These are phyloP conservation scores for Paecilomyces fulvus DNA, from an alignment of 2,329 filamentous ascomycete species.

Conservation along the genomic window DNA sequence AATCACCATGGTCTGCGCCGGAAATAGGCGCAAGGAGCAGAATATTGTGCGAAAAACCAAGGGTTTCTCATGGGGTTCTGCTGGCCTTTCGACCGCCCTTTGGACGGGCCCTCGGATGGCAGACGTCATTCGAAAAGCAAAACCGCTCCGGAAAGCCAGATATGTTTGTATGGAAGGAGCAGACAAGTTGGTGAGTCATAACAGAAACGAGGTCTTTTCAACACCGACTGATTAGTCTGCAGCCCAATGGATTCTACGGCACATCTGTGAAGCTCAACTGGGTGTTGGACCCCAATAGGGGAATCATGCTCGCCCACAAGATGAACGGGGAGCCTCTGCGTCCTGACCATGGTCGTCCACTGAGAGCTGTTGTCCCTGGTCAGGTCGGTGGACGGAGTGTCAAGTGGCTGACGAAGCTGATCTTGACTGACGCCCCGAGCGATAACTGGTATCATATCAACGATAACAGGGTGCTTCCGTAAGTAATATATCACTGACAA, in stretches of 20 bases:
- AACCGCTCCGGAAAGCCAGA: slow-evolving; percentile 59
- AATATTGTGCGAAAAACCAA: slow-evolving; percentile 86
- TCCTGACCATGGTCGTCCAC: slow-evolving; percentile 78
- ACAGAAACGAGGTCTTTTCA: background rate
- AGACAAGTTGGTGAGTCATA: slow-evolving; percentile 55
- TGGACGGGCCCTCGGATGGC: slow-evolving; percentile 76
- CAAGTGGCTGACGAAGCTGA: slow-evolving; percentile 81
- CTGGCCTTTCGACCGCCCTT: slow-evolving; percentile 75
- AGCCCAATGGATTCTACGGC: slow-evolving; percentile 81
- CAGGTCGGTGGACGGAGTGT: slow-evolving; percentile 89
- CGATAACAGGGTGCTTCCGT: slow-evolving; percentile 80
- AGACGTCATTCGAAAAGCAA: slow-evolving; percentile 61
- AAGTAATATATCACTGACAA: slow-evolving; percentile 13
- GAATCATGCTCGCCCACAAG: slow-evolving; percentile 77
- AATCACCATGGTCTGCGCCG: slow-evolving; percentile 82
- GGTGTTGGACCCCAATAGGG: slow-evolving; percentile 73
- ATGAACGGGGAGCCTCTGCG: slow-evolving; percentile 80
- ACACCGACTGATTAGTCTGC: slow-evolving; percentile 9
- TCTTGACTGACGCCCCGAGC: slow-evolving; percentile 68
- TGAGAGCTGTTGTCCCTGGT: slow-evolving; percentile 76
- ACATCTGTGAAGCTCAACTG: slow-evolving; percentile 83
- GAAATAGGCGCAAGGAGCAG: slow-evolving; percentile 86
- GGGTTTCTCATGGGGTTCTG: slow-evolving; percentile 88
- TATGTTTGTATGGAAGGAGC: slow-evolving; percentile 91
- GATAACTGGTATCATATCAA: slow-evolving; percentile 96